Conservation (phyloP, 228 moss, liverwort and hornwort genomes). For the Sphagnum fallax region DNA sequence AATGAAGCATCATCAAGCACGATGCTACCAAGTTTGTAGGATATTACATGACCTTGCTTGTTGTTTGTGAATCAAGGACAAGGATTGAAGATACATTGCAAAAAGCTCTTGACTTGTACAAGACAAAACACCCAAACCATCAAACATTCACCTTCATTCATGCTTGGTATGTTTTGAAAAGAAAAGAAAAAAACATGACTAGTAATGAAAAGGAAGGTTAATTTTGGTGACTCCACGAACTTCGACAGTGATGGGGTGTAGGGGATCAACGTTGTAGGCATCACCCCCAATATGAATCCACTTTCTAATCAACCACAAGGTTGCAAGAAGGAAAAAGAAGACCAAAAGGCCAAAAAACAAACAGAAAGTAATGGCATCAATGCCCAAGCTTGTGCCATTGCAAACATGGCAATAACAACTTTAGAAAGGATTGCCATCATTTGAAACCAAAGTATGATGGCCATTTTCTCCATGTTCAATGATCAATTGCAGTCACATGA, state of each 20-base stretch:
- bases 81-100: background rate
- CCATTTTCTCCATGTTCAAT: background rate
- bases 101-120: conserved; percentile 1
- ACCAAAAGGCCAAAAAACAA: background rate
- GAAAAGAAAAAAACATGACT: background rate
- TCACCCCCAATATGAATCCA: background rate
- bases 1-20: conserved; percentile 3
- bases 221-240: background rate
- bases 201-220: background rate
- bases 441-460: background rate
- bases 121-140: conserved; percentile 3
- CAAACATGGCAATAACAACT: background rate
- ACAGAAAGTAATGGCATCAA: background rate
- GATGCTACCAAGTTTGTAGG: conserved; percentile 7
- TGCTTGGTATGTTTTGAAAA: background rate
- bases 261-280: background rate
- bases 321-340: background rate
- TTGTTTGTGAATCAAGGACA: background rate
- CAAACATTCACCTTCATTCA: background rate
- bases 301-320: background rate
- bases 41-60: background rate
- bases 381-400: background rate
- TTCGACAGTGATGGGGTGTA: background rate
- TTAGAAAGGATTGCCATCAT: background rate
- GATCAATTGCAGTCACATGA: background rate